Base-by-base conservation (phyloP, 2,329 filamentous ascomycete genomes). In the Cladophialophora exuberans region DNA sequence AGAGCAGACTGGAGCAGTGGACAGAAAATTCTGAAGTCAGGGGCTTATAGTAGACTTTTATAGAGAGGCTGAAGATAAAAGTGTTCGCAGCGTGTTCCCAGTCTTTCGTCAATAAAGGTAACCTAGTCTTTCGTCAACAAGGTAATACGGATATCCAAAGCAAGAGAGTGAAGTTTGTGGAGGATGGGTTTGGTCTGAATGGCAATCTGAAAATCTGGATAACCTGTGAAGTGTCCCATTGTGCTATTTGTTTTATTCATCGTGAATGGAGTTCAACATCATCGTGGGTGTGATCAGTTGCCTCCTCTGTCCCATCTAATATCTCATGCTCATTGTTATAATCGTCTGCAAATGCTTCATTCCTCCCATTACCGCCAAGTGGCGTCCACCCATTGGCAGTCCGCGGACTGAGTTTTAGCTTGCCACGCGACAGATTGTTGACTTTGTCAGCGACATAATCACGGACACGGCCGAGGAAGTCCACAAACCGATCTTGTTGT, bases 401-500 rank as follows among this genome's bases (percentile, higher is more conserved):
- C 13, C 60, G 52, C 33, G 63, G 54, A 26, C 55, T 62, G 10
- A 88, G 70, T 54, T 75, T 75, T 58, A 88, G 81, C 58, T 81
- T 75, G 0, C 85, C 85, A 1, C 83, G 76, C 1, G 80, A 82
- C 4, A 75, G 73, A 36, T 70, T 75, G 38, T 76, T 73, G 1
- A 88, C 70, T 57, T 77, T 79, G 47, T 78, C 78, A 4, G 81
- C 80, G 11, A 88, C 70, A 85, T 86, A 89, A 3, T 71, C 73
- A 0, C 79, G 83, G 0, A 77, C 74, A 10, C 69, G 72, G 51
- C 74, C 77, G 35, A 89, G 76, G 5, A 80, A 59, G 4, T 68
- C 73, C 87, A 87, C 90, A 1, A 91, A 69, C 60, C 77, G 77
- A 66, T 89, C 87, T 56, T 83, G 80, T 28, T 77, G 71, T 22